These are phyloP conservation scores for Wickerhamiella azymoides DNA, from an alignment of 805 yeast genomes.

Conservation along the genomic window DNA sequence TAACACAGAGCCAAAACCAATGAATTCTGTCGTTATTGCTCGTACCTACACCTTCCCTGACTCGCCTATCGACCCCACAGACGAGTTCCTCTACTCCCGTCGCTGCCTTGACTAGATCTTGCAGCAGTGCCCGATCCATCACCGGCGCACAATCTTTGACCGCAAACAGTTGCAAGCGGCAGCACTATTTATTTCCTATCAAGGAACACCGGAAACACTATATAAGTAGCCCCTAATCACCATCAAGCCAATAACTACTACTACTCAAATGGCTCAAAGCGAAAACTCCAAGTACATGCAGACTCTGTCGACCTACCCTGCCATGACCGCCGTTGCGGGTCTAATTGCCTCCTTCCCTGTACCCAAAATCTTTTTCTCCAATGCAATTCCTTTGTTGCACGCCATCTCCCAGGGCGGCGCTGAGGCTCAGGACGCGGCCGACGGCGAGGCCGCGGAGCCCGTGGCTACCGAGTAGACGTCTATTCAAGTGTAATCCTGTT, in stretches of 20 bases:
- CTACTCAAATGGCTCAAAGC: neutral
- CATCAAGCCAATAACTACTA: neutral
- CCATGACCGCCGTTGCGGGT: constrained; percentile 45
- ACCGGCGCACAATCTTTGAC: no score
- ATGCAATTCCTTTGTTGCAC: constrained; percentile 45
- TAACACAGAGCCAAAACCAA: neutral
- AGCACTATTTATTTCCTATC: neutral
- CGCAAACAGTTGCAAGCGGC: neutral
- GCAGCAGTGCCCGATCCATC: neutral
- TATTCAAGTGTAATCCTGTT: no score
- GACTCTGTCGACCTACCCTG: constrained; percentile 38
- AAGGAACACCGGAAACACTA: neutral
- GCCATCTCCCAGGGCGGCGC: constrained; percentile 19
- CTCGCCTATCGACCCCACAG: neutral
- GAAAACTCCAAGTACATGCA: constrained; percentile 32
- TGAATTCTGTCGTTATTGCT: neutral
- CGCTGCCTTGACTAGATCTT: neutral
- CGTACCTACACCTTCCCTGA: neutral
- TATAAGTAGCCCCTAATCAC: neutral
- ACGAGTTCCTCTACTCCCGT: neutral
- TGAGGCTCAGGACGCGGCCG: neutral
- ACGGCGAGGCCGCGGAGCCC: neutral
- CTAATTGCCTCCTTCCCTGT: constrained; percentile 45
- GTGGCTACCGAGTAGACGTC: no score
- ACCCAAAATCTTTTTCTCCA: constrained; percentile 43